Conservation (phyloP, 139 green algal species). For the Astrephomene gubernaculifera region DNA sequence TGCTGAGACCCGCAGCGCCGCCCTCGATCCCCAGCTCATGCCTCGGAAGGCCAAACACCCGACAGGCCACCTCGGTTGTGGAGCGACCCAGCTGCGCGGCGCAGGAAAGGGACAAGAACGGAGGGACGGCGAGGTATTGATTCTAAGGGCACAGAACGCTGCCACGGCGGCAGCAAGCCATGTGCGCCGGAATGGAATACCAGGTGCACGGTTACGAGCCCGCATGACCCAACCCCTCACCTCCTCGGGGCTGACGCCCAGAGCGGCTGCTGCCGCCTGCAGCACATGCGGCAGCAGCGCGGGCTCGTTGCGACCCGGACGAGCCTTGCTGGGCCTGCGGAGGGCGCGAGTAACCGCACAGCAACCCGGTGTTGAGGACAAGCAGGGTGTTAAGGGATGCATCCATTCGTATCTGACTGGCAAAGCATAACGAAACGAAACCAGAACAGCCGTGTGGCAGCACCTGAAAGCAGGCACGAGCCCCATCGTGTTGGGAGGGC, state of each 20-base stretch:
- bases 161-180: no score
- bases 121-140: neutral
- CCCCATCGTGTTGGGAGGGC: no score
- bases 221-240: slow-evolving; percentile 1
- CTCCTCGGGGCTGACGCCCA: slow-evolving; percentile 52
- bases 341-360: neutral
- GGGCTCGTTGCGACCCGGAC: slow-evolving; percentile 79
- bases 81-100: slow-evolving; percentile 33
- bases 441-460: no score
- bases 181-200: no score
- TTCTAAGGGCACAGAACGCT: no score
- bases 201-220: no score
- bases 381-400: no score
- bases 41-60: slow-evolving; percentile 52
- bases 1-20: no score
- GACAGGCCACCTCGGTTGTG: slow-evolving; percentile 55
- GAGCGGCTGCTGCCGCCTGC: slow-evolving; percentile 57
- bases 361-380: no score
- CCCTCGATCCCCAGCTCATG: neutral
- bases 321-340: slow-evolving; percentile 58
- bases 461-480: no score
- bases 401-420: no score
- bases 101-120: neutral
- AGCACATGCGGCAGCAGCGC: slow-evolving; percentile 80
- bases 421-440: no score